Base-by-base conservation (phyloP, 352 stramenopile species). In the Achlya hypogyna region DNA sequence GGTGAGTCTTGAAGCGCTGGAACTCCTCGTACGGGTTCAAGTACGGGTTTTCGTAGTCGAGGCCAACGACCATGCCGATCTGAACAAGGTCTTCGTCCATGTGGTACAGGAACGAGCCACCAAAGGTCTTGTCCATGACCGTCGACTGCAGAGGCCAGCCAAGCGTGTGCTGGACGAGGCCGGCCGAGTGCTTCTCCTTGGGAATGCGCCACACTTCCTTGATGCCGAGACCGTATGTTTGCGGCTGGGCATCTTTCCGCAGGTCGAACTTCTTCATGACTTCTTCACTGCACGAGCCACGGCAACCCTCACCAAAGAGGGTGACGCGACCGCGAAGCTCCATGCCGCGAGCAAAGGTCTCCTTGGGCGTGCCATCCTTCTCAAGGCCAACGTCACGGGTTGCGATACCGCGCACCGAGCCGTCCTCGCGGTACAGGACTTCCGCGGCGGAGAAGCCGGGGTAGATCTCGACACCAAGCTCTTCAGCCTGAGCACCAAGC, bases 1-100 rank as follows among this genome's bases (percentile, higher is more conserved):
- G 96, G 76, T 99, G 96, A 6, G 96, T 98, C 86, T 99, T 99
- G 83, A 96, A 99, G 53, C 93, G 84, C 87, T 99, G 97, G 84
- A 99, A 99, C 78, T 99, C 97, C 70, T 99, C 82, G 74, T 99
- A 99, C 58, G 96, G 96, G 78, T 98, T 99, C 25, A 99, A 78
- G 79, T 99, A 98, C 18, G 97, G 96, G 81, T 99, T 99, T 66
- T 97, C 85, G 76, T 99, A 99, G 82, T 99, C 97, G 28, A 99
- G 78, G 42, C 97, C 97, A 29, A 99, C 87, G 29, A 99, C 97
- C 23, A 99, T 74, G 32, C 96, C 96, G 70, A 97, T 86, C 70
- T 98, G 86, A 34, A 98, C 85, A 6, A 98, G 79, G 52, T 98
- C 92, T n/a, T 96, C 90, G 45, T 96, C 84, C 87, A 98, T 98